Evolutionary conservation across 495 filamentous ascomycete genomes (phyloP), one percentile per base, ranked within the genome.

Genomic region (Talaromyces ruber): DNA sequence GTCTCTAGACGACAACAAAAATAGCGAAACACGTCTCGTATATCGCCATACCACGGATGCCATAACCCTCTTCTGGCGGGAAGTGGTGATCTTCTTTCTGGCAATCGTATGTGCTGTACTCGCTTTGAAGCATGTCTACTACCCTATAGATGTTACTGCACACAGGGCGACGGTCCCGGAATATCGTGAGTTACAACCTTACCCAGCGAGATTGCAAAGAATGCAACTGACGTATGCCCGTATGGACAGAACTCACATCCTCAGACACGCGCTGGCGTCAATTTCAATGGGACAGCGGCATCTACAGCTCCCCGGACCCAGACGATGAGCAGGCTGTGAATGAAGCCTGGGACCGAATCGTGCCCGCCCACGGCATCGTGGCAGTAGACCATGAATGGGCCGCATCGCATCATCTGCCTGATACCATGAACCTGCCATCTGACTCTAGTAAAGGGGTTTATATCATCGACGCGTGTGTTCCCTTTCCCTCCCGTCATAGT

Each of bases 371-470:
- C 32, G 67, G 67, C 50, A 50, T 69, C 26, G 57, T 69, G 11
- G 63, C 67, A n/a, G 56, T 69, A 9, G 65, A 69, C 25, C 63
- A 53, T 12, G n/a, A 63, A 12, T 63, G 61, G 58, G 67, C 67
- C 1, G 58, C 32, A 6, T 2, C 63, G 30, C 21, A 51, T 7
- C 30, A 62, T 22, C 47, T 37, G 16, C 67, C 65, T 16, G 54
- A 12, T 6, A 58, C 62, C 11, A 61, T 63, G 63, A 57, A 54
- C 22, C 53, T 67, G 24, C 67, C 67, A 0, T 59, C 47, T 12
- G 63, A 69, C 56, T 14, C 29, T 9, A 26, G 22, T 5, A 67
- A 67, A 52, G 65, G 60, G 7, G 58, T 69, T 12, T 69, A 69
- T 50, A 21, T 65, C 11, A 22, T 69, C 6, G 67, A 67, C 50